phyloP scores from a whole-genome alignment of 805 yeast genomes.

The Sugiyamaella qingdaonensis region DNA sequence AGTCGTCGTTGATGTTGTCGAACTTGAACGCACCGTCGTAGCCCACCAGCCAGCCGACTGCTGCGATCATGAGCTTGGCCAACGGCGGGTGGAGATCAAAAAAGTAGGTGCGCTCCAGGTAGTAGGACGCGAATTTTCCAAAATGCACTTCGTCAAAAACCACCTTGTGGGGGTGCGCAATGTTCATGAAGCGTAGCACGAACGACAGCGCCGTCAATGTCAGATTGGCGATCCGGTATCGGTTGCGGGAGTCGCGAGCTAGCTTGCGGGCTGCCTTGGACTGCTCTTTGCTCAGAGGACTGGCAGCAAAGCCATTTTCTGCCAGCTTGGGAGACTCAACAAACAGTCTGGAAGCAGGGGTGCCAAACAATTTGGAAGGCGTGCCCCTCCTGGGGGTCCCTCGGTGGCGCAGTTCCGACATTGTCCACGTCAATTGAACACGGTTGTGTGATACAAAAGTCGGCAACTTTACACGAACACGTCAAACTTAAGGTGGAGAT shows the following conservation, averaged over 20 bases:
- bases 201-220: slow-evolving; percentile 62
- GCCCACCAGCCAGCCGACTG: slow-evolving; percentile 83
- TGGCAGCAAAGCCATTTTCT: not conserved
- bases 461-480: not conserved
- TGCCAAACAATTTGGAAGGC: not conserved
- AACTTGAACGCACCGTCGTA: slow-evolving; percentile 91
- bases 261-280: not conserved
- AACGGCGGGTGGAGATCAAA: slow-evolving; percentile 98
- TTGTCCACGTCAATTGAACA: not conserved
- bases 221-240: slow-evolving; percentile 3
- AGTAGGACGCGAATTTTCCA: slow-evolving; percentile 44
- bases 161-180: slow-evolving; percentile 68
- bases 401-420: slow-evolving; percentile 1
- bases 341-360: too few species aligned
- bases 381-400: not conserved
- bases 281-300: not conserved
- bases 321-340: not conserved
- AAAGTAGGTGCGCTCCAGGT: slow-evolving; percentile 83
- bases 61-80: slow-evolving; percentile 88
- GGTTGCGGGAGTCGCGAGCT: not conserved
- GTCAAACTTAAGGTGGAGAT: not conserved
- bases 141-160: slow-evolving; percentile 54
- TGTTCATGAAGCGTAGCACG: slow-evolving; percentile 67
- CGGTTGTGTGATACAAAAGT: not conserved
- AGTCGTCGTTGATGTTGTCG: slow-evolving; percentile 81